A percentile compares a stretch with the other conserved stretches of the same genome.
Evolutionary conservation across 2,329 filamentous ascomycete genomes (phyloP).

Genomic region (Teratosphaeria nubilosa): DNA sequence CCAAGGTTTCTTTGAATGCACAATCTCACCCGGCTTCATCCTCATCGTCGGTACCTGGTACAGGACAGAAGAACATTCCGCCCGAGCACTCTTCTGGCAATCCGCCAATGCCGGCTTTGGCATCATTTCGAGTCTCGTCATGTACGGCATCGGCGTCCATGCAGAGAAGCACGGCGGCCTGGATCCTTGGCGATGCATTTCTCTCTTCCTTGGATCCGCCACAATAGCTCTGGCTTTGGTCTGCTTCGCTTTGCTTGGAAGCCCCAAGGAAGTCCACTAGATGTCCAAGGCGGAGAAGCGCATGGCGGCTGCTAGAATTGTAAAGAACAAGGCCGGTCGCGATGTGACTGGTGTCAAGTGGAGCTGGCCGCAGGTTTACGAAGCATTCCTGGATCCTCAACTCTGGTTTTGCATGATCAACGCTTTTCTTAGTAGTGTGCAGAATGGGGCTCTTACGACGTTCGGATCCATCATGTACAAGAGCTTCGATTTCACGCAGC

Average conservation of each 20-base stretch:
- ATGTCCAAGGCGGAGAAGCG: conserved; percentile 16
- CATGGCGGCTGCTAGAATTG: conserved; percentile 21
- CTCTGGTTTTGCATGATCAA: conserved; percentile 21
- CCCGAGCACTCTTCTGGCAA: conserved; percentile 28
- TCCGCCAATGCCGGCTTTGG: conserved; percentile 28
- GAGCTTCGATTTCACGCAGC: conserved; percentile 19
- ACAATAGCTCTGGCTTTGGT: conserved; percentile 18
- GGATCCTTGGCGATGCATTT: conserved; percentile 21
- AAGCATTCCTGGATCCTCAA: conserved; percentile 20
- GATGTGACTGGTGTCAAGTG: conserved; percentile 22
- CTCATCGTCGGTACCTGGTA: conserved; percentile 28
- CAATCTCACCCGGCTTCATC: conserved; percentile 27
- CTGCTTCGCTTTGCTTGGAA: conserved; percentile 20
- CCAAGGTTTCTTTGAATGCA: conserved; percentile 31
- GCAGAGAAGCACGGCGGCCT: conserved; percentile 15
- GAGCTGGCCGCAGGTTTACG: conserved; percentile 18
- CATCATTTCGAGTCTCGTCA: conserved; percentile 12
- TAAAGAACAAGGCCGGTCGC: conserved; percentile 21
- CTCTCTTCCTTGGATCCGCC: conserved; percentile 17
- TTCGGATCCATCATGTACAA: conserved; percentile 19
- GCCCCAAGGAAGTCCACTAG: conserved; percentile 21
- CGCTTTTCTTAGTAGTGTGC: conserved; percentile 18
- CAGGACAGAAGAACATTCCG: conserved; percentile 25
- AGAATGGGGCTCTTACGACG: conserved; percentile 18
- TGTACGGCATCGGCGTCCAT: conserved; percentile 17